Evolutionary conservation across 2,329 filamentous ascomycete genomes (phyloP).

Genomic region (Aspergillus proliferans): DNA sequence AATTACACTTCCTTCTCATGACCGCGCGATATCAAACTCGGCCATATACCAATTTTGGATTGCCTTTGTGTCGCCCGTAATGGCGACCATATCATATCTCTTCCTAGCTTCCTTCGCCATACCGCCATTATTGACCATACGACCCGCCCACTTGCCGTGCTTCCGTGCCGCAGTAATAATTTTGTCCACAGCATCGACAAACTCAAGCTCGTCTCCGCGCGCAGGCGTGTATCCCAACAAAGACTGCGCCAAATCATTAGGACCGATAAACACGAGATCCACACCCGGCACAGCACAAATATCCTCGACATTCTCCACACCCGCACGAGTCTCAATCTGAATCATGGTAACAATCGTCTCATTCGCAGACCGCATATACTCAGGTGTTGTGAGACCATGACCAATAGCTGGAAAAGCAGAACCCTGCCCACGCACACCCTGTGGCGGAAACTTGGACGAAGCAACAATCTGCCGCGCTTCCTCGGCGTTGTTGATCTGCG

Average conservation of each 20-base stretch:
- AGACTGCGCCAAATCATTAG: constrained; percentile 33
- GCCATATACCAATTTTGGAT: constrained; percentile 47
- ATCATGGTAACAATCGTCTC: constrained; percentile 28
- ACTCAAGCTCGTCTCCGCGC: constrained; percentile 47
- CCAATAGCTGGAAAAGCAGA: constrained; percentile 22
- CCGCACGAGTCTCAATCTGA: constrained; percentile 35
- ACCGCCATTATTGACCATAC: constrained; percentile 43
- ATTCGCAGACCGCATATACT: constrained; percentile 32
- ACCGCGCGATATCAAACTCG: constrained; percentile 37
- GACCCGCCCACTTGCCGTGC: constrained; percentile 60
- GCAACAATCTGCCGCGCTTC: constrained; percentile 25
- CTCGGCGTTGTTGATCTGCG: constrained; percentile 46
- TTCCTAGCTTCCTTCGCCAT: constrained; percentile 34
- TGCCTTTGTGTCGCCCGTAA: constrained; percentile 43
- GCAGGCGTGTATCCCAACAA: constrained; percentile 58
- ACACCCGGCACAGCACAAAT: constrained; percentile 35
- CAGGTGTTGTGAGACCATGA: constrained; percentile 27
- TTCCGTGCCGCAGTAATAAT: constrained; percentile 53
- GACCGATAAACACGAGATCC: constrained; percentile 33
- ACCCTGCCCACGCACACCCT: constrained; percentile 23
- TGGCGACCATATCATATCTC: constrained; percentile 41
- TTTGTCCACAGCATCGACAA: constrained; percentile 54
- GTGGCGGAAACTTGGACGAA: constrained; percentile 24
- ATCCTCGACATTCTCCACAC: constrained; percentile 35
- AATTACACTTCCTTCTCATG: constrained; percentile 12